These are phyloP conservation scores for Penicillium concentricum DNA, from an alignment of 2,329 filamentous ascomycete species.

Conservation along the genomic window DNA sequence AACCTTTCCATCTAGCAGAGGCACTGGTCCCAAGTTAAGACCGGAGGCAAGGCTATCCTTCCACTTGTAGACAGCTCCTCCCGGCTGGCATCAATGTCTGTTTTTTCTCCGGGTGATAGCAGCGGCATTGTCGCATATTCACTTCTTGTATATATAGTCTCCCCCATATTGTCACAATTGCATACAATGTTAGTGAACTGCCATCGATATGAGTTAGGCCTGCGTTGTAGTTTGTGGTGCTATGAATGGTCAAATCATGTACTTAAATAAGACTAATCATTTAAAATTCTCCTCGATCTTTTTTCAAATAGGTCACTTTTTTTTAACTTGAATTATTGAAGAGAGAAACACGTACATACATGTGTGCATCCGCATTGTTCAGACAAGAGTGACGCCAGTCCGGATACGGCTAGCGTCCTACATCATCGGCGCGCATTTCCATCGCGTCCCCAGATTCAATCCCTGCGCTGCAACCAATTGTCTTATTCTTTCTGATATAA, in stretches of 20 bases:
- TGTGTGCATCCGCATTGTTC: not conserved
- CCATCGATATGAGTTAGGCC: not conserved
- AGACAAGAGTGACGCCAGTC: constrained; percentile 12
- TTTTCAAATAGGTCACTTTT: not conserved
- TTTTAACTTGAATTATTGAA: not conserved
- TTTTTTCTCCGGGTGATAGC: not conserved
- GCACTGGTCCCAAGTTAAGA: not conserved
- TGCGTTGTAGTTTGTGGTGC: not conserved
- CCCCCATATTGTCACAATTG: not conserved
- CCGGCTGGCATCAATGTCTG: not conserved
- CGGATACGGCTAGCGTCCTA: constrained; percentile 12
- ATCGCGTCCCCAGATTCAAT: constrained; percentile 22
- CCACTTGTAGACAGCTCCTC: not conserved
- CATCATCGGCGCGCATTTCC: constrained; percentile 25
- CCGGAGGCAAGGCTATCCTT: not conserved
- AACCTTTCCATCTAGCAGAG: constrained; percentile 33
- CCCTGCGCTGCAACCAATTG: constrained; percentile 6
- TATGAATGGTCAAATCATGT: not conserved
- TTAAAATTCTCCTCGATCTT: fast-evolving
- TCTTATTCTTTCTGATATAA: not conserved
- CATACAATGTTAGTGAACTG: not conserved
- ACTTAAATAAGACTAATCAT: not conserved
- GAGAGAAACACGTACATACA: not conserved
- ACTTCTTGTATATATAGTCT: not conserved
- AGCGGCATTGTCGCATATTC: not conserved